Conservation (phyloP, 805 yeast species). For the Starmera pachycereana region DNA sequence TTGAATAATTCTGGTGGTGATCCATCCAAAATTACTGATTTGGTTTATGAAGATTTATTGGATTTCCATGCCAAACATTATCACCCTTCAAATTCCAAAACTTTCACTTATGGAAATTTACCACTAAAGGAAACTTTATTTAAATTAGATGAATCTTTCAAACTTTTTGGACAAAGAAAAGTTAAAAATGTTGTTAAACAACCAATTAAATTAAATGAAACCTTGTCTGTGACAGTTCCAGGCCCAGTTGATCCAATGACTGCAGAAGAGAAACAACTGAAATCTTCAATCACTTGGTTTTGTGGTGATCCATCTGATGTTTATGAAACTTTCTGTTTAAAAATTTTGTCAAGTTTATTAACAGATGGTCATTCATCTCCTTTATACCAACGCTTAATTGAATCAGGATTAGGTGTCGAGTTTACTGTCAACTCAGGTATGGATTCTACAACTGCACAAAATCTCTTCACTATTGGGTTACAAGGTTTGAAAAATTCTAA, state of each 20-base stretch:
- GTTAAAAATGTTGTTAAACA: constrained; percentile 21
- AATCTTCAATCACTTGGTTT: constrained; percentile 82
- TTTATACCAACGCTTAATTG: constrained; percentile 77
- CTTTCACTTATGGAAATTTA: constrained; percentile 81
- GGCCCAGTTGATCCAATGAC: constrained; percentile 83
- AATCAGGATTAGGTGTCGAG: constrained; percentile 76
- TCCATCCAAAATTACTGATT: constrained; percentile 66
- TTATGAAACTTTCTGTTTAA: constrained; percentile 64
- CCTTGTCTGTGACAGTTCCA: constrained; percentile 25
- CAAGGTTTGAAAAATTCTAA: constrained; percentile 57
- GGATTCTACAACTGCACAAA: constrained; percentile 68
- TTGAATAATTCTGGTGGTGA: constrained; percentile 92
- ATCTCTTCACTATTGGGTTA: constrained; percentile 75
- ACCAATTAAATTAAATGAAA: constrained; percentile 24
- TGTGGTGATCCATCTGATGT: constrained; percentile 63
- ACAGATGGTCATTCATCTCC: constrained; percentile 92
- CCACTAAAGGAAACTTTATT: constrained; percentile 51
- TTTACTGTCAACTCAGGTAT: constrained; percentile 82
- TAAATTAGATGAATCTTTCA: constrained; percentile 41
- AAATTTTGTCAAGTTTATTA: constrained; percentile 57
- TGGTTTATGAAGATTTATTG: constrained; percentile 64
- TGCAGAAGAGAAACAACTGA: constrained; percentile 58
- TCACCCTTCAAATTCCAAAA: constrained; percentile 83
- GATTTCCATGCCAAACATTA: constrained; percentile 69
- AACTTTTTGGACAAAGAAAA: constrained; percentile 41